phyloP scores from a whole-genome alignment of 2,329 filamentous ascomycete species.

The Fonsecaea pedrosoi region DNA sequence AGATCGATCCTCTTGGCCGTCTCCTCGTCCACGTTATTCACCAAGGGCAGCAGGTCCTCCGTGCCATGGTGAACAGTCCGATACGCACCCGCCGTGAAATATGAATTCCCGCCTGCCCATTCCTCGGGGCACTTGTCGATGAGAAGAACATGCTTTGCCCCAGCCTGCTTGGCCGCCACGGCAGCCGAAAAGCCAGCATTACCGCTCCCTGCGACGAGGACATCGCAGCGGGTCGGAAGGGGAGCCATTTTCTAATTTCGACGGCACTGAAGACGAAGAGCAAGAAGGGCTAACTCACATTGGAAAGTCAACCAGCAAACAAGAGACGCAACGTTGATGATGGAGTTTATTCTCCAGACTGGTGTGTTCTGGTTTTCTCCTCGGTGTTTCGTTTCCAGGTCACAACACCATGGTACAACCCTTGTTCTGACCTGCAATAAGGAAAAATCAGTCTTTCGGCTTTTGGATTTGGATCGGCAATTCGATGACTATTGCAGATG shows the following conservation, averaged over 20 bases:
- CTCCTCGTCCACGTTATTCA: conserved; percentile 62
- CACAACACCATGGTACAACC: neutral
- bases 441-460: neutral
- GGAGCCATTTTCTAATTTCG: conserved; percentile 6
- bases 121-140: conserved; percentile 66
- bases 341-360: neutral
- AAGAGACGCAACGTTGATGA: neutral
- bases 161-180: conserved; percentile 59
- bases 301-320: neutral
- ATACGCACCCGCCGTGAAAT: conserved; percentile 70
- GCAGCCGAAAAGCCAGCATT: conserved; percentile 70
- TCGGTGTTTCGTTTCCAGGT: neutral
- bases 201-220: conserved; percentile 66
- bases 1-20: conserved; percentile 62
- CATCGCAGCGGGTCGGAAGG: conserved; percentile 36
- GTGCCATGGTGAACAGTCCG: conserved; percentile 64
- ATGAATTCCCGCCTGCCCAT: conserved; percentile 69
- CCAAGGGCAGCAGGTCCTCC: conserved; percentile 64
- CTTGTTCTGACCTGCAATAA: neutral
- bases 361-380: neutral
- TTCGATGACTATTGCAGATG: neutral
- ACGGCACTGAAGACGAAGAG: no score
- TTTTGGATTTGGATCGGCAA: conserved; percentile 1
- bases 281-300: neutral
- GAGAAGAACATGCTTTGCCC: conserved; percentile 48